Percentiles rank a stretch among this genome's conserved stretches.
Conservation (phyloP, 352 stramenopile species). For the Pythium periplocum region DNA sequence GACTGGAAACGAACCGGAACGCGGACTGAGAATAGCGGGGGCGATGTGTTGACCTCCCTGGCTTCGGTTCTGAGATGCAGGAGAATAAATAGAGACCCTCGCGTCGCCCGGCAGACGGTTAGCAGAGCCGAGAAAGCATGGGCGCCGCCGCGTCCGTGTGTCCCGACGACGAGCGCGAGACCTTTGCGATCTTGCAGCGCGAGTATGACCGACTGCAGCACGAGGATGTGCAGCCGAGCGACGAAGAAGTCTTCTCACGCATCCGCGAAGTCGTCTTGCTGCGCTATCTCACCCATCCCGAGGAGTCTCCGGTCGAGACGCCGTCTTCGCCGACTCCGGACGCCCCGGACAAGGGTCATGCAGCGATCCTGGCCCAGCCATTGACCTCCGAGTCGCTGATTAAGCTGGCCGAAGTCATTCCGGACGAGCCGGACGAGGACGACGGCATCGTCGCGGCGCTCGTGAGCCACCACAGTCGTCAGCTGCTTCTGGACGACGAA, state of each 20-base stretch:
- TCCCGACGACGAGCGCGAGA: conserved; percentile 9
- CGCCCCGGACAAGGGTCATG: background rate
- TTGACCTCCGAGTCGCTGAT: conserved; percentile 12
- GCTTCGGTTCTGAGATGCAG: too few species aligned
- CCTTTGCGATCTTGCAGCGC: conserved; percentile 16
- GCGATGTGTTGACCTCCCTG: too few species aligned
- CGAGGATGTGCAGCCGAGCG: background rate
- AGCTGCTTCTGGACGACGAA: background rate
- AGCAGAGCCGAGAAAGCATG: conserved; percentile 3
- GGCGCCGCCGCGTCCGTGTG: conserved; percentile 19
- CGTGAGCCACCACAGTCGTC: too few species aligned
- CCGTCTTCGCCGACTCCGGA: background rate
- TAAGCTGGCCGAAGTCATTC: conserved; percentile 10
- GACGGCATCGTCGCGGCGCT: background rate
- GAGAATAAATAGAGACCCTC: too few species aligned
- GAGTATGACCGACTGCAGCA: conserved; percentile 16
- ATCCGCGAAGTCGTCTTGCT: conserved; percentile 15
- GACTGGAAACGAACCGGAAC: too few species aligned
- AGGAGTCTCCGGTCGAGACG: background rate
- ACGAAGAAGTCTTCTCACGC: conserved; percentile 18
- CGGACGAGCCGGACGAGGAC: conserved; percentile 1
- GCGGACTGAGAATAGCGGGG: too few species aligned
- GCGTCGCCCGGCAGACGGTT: too few species aligned
- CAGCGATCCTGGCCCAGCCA: background rate
- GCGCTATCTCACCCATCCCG: conserved; percentile 3